Evolutionary conservation across 495 filamentous ascomycete species (phyloP), one percentile per base, ranked within the genome.

Genomic region (Cairneyella variabilis): DNA sequence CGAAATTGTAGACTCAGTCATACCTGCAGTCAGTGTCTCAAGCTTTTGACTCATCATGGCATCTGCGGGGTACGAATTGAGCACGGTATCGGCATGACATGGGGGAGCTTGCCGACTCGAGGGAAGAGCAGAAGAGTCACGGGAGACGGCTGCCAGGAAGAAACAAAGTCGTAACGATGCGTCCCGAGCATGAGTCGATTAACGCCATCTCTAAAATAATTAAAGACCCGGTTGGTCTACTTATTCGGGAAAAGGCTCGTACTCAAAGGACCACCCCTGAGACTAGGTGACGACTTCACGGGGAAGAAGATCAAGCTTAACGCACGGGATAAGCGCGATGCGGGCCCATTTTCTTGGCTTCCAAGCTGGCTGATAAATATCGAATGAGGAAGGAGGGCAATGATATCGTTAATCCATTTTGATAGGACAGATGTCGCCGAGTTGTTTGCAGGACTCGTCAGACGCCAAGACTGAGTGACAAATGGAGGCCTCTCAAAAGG

Each of bases 81-180:
- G 30, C 14, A 34, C 30, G 30, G 30, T 34, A 8, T 34, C 30
- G 14, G 30, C 30, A 14, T 14, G 30, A 14, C 14, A 8, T 34
- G 8, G 53, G 43, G 32, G n/a, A 45, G 30, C 7, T 30, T 34
- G 46, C 46, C 28, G 46, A 49, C 37, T 36, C 27, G 46, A 36
- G 16, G 46, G 46, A 49, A 16, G 30, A 34, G 8, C 21, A 37
- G 18, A 34, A 49, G 46, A 49, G 46, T 49, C 46, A 49, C 32
- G 46, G 30, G 41, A 25, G n/a, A 25, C 6, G 48, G 40, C 25
- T n/a, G 32, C 4, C 5, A 9, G 8, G 3, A 16, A 40, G n/a
- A 20, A 22, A 34, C 4, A 23, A 34, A 11, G n/a, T 34, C 26
- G 46, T 40, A 12, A 51, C 21, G 32, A 18, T 40, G 18, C 34